Percentiles rank a stretch among this genome's conserved stretches.
These are phyloP conservation scores for Decorospora gaudefroyi DNA, from an alignment of 2,329 filamentous ascomycete species.

Conservation along the genomic window DNA sequence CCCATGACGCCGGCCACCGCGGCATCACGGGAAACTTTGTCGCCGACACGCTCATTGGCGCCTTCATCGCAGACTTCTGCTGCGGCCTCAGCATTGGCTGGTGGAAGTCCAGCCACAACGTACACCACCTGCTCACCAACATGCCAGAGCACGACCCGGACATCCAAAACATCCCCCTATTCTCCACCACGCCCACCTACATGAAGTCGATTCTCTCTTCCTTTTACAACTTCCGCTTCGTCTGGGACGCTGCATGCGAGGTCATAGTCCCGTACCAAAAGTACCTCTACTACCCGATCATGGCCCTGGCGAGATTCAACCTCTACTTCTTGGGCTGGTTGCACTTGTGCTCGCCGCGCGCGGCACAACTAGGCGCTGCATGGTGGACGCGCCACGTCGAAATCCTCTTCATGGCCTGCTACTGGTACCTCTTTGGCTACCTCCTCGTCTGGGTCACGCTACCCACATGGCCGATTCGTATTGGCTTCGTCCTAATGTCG, in stretches of 20 bases:
- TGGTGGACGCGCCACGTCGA: constrained; percentile 87
- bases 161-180: constrained; percentile 73
- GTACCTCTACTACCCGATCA: constrained; percentile 80
- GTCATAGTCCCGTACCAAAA: constrained; percentile 73
- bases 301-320: constrained; percentile 83
- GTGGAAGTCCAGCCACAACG: constrained; percentile 72
- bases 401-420: constrained; percentile 73
- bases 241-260: constrained; percentile 74
- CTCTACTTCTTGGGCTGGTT: constrained; percentile 82
- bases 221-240: constrained; percentile 81
- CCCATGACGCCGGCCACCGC: constrained; percentile 67
- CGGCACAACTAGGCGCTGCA: constrained; percentile 73
- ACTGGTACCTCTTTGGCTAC: constrained; percentile 88
- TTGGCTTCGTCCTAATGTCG: constrained; percentile 77
- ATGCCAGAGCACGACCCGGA: constrained; percentile 56
- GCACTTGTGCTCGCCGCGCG: constrained; percentile 71
- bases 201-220: constrained; percentile 73
- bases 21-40: constrained; percentile 65
- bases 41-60: constrained; percentile 63
- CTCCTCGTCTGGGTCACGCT: constrained; percentile 74
- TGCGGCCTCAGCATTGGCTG: constrained; percentile 69
- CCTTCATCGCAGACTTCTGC: constrained; percentile 68
- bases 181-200: constrained; percentile 83
- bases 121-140: constrained; percentile 70
- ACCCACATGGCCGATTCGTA: constrained; percentile 68